These are phyloP conservation scores for Pleomassaria siparia DNA, from an alignment of 2,329 filamentous ascomycete species.

Conservation along the genomic window DNA sequence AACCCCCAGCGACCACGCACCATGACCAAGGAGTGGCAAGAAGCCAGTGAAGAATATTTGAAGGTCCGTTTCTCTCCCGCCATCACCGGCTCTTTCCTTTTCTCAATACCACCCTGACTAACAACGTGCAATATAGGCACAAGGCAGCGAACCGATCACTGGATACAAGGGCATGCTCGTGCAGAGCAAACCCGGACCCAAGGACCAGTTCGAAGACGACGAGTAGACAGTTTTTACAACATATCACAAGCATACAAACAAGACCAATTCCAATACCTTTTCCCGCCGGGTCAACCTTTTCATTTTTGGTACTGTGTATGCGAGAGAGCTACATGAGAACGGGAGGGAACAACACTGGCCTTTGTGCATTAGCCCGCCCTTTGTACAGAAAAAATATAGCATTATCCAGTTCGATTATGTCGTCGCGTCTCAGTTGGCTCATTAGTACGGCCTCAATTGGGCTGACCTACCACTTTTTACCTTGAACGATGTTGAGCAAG, in stretches of 20 bases:
- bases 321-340: slow-evolving; percentile 32
- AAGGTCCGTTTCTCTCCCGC: slow-evolving; percentile 62
- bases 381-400: slow-evolving; percentile 41
- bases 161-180: slow-evolving; percentile 45
- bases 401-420: slow-evolving; percentile 19
- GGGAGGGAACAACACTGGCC: slow-evolving; percentile 27
- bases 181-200: slow-evolving; percentile 37
- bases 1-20: slow-evolving; percentile 68
- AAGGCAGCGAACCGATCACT: slow-evolving; percentile 43
- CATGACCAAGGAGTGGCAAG: slow-evolving; percentile 97
- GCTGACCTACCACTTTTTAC: too few relatives aligned
- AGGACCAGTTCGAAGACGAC: slow-evolving; percentile 9
- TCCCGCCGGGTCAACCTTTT: slow-evolving; percentile 40
- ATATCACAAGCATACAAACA: slow-evolving; percentile 26
- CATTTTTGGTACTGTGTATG: slow-evolving; percentile 41
- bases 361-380: slow-evolving; percentile 40
- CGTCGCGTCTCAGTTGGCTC: neutral
- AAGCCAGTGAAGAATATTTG: slow-evolving; percentile 90
- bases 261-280: slow-evolving; percentile 34
- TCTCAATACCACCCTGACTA: slow-evolving; percentile 4
- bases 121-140: slow-evolving; percentile 28
- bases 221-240: slow-evolving; percentile 27
- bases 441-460: too few relatives aligned
- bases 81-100: slow-evolving; percentile 2
- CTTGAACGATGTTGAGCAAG: neutral